Evolutionary conservation across 768 basidiomycete genomes (phyloP).

Genomic region (Rickenella mellea): DNA sequence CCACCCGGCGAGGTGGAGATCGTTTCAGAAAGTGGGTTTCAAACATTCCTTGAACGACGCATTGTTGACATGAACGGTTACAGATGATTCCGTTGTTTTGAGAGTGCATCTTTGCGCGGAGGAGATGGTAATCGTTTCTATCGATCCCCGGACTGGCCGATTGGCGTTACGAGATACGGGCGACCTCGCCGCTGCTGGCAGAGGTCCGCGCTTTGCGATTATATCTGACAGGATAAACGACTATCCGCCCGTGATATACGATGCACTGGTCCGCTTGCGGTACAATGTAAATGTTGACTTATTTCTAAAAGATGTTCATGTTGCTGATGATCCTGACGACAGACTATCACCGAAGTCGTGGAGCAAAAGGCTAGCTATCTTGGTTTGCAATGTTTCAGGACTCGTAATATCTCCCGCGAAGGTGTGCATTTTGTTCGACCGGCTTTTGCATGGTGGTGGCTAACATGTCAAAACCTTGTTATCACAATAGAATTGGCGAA

Average conservation of each 20-base stretch:
- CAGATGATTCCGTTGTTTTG: constrained; percentile 50
- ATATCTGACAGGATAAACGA: constrained; percentile 61
- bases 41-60: neutral
- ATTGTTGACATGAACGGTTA: neutral
- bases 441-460: neutral
- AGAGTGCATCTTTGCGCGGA: constrained; percentile 67
- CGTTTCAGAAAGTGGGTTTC: constrained; percentile 40
- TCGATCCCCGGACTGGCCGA: constrained; percentile 74
- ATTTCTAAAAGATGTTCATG: neutral
- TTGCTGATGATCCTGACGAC: neutral
- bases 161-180: constrained; percentile 75
- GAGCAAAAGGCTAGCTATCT: constrained; percentile 84
- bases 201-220: constrained; percentile 53
- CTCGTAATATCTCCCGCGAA: constrained; percentile 55
- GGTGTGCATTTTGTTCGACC: constrained; percentile 29
- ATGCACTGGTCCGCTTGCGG: constrained; percentile 49
- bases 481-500: constrained; percentile 49
- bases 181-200: constrained; percentile 64
- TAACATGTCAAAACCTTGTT: constrained; percentile 1
- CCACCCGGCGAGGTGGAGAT: constrained; percentile 49
- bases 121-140: constrained; percentile 64
- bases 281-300: constrained; percentile 39
- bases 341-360: constrained; percentile 78
- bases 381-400: constrained; percentile 65
- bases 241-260: constrained; percentile 48